Conservation (phyloP, 2,329 filamentous ascomycete genomes). For the Blumeria hordei region DNA sequence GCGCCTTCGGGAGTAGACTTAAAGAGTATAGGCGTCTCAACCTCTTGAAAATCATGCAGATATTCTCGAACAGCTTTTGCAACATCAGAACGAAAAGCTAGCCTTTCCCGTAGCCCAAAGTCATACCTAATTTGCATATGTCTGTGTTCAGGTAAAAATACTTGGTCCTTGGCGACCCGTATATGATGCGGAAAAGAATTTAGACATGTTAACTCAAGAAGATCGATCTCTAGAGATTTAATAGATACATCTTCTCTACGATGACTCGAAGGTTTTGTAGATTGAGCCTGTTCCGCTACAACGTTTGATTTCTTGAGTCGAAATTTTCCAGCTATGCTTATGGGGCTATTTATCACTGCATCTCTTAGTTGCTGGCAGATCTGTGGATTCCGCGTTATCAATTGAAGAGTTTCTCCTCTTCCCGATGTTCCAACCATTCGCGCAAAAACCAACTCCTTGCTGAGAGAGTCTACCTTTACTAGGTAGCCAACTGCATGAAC, state of each 20-base stretch:
- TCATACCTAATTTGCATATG: slow-evolving; percentile 73
- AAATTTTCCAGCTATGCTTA: slow-evolving; percentile 21
- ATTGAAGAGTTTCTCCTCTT: not conserved
- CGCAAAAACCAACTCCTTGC: slow-evolving; percentile 47
- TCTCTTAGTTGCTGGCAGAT: slow-evolving; percentile 21
- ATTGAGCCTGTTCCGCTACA: slow-evolving; percentile 4
- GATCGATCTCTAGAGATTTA: slow-evolving; percentile 27
- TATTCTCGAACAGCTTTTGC: slow-evolving; percentile 23
- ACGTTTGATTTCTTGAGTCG: slow-evolving; percentile 7
- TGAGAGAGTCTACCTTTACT: slow-evolving; percentile 39
- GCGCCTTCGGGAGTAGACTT: slow-evolving; percentile 95
- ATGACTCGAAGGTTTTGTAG: not conserved
- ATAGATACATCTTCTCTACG: not conserved
- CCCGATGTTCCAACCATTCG: slow-evolving; percentile 15
- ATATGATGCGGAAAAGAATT: slow-evolving; percentile 55
- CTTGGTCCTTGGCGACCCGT: slow-evolving; percentile 44
- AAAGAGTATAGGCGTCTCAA: slow-evolving; percentile 87
- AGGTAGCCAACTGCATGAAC: slow-evolving; percentile 49
- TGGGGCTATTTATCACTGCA: slow-evolving; percentile 26
- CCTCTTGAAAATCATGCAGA: slow-evolving; percentile 20
- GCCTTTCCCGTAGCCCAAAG: slow-evolving; percentile 35
- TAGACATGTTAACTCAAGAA: slow-evolving; percentile 38
- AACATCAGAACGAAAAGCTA: slow-evolving; percentile 42
- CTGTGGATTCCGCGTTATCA: slow-evolving; percentile 4
- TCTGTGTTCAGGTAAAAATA: slow-evolving; percentile 50